These are phyloP conservation scores for Knoxia roxburghii DNA, from an alignment of 257 asterid genomes.

Conservation along the genomic window DNA sequence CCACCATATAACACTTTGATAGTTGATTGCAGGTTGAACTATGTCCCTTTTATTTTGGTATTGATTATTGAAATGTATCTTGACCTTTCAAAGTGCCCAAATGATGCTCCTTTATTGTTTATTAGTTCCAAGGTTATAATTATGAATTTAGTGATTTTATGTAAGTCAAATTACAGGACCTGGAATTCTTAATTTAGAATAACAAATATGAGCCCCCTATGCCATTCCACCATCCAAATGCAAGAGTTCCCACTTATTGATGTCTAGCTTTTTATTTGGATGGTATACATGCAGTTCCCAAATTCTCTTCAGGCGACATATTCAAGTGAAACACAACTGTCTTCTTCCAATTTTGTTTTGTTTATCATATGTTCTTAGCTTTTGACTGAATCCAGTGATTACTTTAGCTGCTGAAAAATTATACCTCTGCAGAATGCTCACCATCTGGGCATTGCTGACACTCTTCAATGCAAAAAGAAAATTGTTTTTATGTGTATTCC, in stretches of 20 bases:
- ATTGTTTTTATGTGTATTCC: neutral
- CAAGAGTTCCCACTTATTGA: conserved; percentile 25
- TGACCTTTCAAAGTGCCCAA: conserved; percentile 25
- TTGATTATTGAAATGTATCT: conserved; percentile 3
- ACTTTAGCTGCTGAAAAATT: conserved; percentile 10
- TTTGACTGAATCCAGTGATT: conserved; percentile 22
- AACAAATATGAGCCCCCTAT: conserved; percentile 12
- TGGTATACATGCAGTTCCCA: conserved; percentile 38
- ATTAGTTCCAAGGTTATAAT: neutral
- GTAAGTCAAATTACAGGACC: conserved; percentile 3
- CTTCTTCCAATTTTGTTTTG: conserved; percentile 18
- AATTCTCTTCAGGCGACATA: conserved; percentile 23
- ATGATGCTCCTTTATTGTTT: conserved; percentile 16
- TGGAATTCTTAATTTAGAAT: conserved; percentile 6
- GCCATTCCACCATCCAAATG: conserved; percentile 21
- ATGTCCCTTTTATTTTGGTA: neutral
- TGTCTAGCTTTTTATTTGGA: conserved; percentile 25
- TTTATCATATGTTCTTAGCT: conserved; percentile 12
- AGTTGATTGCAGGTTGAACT: conserved; percentile 3
- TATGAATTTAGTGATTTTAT: neutral
- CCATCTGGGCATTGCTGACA: neutral
- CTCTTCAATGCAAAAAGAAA: neutral
- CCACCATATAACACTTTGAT: neutral
- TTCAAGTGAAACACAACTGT: conserved; percentile 32
- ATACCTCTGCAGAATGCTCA: neutral